Conservation (phyloP, 2,329 filamentous ascomycete species). For the Gremmenia infestans region DNA sequence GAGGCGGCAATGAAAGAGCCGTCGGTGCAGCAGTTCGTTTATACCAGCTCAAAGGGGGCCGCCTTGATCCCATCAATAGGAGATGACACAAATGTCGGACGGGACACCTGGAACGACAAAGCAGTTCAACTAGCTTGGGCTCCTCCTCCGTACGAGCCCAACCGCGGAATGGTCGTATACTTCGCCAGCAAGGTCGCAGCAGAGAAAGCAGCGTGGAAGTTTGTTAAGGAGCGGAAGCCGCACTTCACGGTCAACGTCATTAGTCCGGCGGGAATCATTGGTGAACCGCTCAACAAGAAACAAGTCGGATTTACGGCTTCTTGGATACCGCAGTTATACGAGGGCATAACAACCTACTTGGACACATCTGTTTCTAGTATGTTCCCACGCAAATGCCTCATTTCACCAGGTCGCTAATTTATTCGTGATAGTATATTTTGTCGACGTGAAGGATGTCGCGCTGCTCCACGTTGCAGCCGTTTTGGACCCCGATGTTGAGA, state of each 20-base stretch:
- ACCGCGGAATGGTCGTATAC: constrained; percentile 28
- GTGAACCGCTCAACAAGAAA: neutral
- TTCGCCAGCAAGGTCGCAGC: constrained; percentile 36
- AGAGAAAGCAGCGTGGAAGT: constrained; percentile 38
- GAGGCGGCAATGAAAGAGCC: constrained; percentile 32
- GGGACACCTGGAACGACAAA: constrained; percentile 34
- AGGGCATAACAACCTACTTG: neutral
- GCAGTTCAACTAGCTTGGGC: constrained; percentile 34
- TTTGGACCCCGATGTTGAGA: constrained; percentile 23
- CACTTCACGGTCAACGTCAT: constrained; percentile 28
- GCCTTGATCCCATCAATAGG: constrained; percentile 20
- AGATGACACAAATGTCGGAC: constrained; percentile 18
- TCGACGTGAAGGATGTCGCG: constrained; percentile 27
- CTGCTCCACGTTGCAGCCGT: constrained; percentile 27
- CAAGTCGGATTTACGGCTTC: neutral
- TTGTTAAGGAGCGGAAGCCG: constrained; percentile 30
- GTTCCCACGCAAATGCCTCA: neutral
- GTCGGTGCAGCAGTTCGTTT: constrained; percentile 37
- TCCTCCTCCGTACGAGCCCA: constrained; percentile 30
- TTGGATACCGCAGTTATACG: neutral
- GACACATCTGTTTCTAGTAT: neutral
- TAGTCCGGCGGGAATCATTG: constrained; percentile 14
- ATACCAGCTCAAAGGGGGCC: constrained; percentile 32
- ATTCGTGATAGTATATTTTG: neutral
- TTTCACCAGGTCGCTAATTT: neutral